Evolutionary conservation across 2,329 filamentous ascomycete species (phyloP).

Genomic region (Zymoseptoria brevis): DNA sequence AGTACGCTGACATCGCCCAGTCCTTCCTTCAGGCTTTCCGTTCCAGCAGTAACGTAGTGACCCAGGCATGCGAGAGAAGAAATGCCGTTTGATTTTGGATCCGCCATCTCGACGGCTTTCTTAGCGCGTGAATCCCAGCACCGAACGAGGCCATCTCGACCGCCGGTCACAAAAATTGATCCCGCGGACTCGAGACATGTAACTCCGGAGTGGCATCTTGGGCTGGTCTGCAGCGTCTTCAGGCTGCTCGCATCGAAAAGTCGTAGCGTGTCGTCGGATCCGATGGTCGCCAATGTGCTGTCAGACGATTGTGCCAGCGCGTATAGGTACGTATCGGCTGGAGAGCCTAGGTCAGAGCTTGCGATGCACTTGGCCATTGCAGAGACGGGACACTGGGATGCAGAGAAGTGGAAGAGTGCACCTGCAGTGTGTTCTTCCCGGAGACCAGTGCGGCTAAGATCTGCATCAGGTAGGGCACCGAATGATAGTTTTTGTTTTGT

Average conservation of each 20-base stretch:
- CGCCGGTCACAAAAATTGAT: slow-evolving; percentile 56
- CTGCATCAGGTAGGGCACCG: not conserved
- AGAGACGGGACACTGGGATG: not conserved
- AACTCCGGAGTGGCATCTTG: slow-evolving; percentile 53
- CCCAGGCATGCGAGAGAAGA: slow-evolving; percentile 57
- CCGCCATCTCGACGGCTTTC: slow-evolving; percentile 14
- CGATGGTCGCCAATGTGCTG: slow-evolving; percentile 50
- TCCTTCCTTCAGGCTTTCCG: slow-evolving; percentile 45
- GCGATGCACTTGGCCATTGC: slow-evolving; percentile 11
- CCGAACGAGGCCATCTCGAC: slow-evolving; percentile 58
- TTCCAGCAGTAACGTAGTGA: slow-evolving; percentile 61
- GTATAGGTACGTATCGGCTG: slow-evolving; percentile 45
- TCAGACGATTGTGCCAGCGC: slow-evolving; percentile 40
- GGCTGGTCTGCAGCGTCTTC: slow-evolving; percentile 42
- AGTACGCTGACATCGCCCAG: slow-evolving; percentile 33
- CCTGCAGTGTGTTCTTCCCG: not conserved
- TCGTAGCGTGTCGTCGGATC: slow-evolving; percentile 62
- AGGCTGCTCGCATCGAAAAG: slow-evolving; percentile 56
- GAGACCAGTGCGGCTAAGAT: not conserved
- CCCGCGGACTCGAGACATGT: slow-evolving; percentile 50
- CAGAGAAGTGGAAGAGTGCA: not conserved
- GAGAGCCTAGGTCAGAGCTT: slow-evolving; percentile 6
- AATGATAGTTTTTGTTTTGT: not conserved
- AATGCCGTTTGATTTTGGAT: slow-evolving; percentile 48
- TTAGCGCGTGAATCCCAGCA: slow-evolving; percentile 20